Evolutionary conservation across 2,329 filamentous ascomycete species (phyloP).

Genomic region (Fusarium vanettenii): DNA sequence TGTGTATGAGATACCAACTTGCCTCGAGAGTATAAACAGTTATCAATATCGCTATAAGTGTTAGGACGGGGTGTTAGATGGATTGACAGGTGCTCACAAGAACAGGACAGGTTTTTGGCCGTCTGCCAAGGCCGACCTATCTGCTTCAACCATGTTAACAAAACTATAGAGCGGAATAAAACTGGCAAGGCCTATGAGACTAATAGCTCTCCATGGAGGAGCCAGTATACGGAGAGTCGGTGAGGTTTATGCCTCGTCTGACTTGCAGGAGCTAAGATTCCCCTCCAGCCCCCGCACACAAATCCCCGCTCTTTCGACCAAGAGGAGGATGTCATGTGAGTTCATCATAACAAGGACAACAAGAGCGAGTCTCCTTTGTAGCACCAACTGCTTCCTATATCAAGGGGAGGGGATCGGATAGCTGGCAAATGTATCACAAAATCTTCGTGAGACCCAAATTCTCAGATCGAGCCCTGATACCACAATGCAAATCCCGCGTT

Average conservation of each 20-base stretch:
- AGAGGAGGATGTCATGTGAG: not conserved
- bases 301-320: not conserved
- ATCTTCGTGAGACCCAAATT: not conserved
- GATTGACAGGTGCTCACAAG: conserved; percentile 46
- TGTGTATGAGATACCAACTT: conserved; percentile 39
- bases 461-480: too few relatives aligned
- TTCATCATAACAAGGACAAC: not conserved
- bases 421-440: not conserved
- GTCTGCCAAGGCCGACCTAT: not conserved
- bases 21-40: conserved; percentile 94
- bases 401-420: accelerated
- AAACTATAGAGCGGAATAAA: not conserved
- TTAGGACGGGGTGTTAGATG: not conserved
- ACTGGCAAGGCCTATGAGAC: accelerated
- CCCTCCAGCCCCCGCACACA: not conserved
- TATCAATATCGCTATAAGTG: conserved; percentile 89
- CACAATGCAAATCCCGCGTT: not conserved
- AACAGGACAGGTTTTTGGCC: conserved; percentile 53
- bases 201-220: not conserved
- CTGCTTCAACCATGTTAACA: not conserved
- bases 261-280: not conserved
- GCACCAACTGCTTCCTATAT: not conserved
- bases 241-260: not conserved
- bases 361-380: not conserved
- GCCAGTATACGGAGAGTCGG: not conserved